Evolutionary conservation across 2,329 filamentous ascomycete species (phyloP), one percentile per base, ranked within the genome.

Genomic region (Ceratocystis ficicola): DNA sequence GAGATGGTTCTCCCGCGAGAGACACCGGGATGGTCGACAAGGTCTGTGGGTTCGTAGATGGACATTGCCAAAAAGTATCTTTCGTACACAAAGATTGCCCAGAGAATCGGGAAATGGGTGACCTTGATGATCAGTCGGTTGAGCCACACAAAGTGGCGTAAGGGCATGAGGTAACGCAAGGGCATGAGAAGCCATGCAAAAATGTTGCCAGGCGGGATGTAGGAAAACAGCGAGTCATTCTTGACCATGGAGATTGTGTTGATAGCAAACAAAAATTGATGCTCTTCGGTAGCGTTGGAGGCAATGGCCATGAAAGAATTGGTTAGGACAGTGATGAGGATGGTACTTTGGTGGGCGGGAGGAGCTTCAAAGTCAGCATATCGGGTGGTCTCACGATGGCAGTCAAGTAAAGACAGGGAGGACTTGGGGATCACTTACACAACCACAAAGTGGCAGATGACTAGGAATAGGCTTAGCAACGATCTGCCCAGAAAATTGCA

Each of bases 221-320:
- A 96, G 2, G 90, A 95, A 78, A 97, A 97, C 0, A 96, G 79
- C 0, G 91, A 89, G 73, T 97, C 93, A n/a, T 94, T 96, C 75
- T 96, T 97, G 70, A 96, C 93, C 89, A 96, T 95, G 3, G 90
- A 95, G 62, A 96, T 95, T 3, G 93, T 95, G 73, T 96, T 97
- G 74, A 97, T 91, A 0, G 93, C 93, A 72, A 97, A 96, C 1
- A 96, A 77, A 73, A 96, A 96, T 79, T 86, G 84, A 69, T 96
- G 92, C 75, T 96, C 93, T 73, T 96, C 88, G 65, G 90, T 90
- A 6, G 92, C 91, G 72, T 96, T 96, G 63, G 90, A 90, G 1
- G 94, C 90, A 73, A 96, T 93, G 1, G 88, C 86, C 88, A 95
- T 95, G 77, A 96, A 97, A 0, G 90, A 95, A 73, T 96, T 96